Conservation (phyloP, 2,329 filamentous ascomycete species). For the Tolypocladium sp. region DNA sequence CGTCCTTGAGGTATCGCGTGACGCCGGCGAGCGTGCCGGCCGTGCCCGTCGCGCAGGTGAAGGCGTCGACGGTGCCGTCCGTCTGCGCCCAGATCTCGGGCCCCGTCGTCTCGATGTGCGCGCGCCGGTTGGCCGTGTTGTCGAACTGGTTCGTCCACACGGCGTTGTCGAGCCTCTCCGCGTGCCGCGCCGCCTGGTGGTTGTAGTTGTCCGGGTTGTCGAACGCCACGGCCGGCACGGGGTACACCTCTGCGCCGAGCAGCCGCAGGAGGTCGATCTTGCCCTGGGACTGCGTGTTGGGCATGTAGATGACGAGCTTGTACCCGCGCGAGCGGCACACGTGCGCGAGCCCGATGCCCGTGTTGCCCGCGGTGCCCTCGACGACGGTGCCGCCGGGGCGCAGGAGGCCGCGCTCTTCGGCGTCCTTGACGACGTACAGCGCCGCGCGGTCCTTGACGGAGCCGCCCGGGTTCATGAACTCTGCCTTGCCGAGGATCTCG, state of each 20-base stretch:
- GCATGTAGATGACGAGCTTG: conserved; percentile 98
- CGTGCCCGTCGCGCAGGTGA: conserved; percentile 91
- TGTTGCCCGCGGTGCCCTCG: conserved; percentile 96
- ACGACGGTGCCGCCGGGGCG: conserved; percentile 86
- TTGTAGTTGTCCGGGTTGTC: conserved; percentile 97
- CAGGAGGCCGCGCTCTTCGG: conserved; percentile 78
- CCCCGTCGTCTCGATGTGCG: conserved; percentile 93
- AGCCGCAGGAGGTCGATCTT: conserved; percentile 91
- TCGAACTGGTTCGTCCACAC: conserved; percentile 99
- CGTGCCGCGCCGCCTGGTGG: conserved; percentile 85
- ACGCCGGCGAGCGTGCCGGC: conserved; percentile 84
- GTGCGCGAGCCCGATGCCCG: conserved; percentile 93
- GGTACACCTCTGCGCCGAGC: conserved; percentile 89
- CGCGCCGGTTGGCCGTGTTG: conserved; percentile 85
- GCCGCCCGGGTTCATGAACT: conserved; percentile 97
- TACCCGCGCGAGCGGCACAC: conserved; percentile 90
- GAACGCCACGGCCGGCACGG: conserved; percentile 90
- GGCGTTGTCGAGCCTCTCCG: conserved; percentile 75
- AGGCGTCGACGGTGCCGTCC: conserved; percentile 74
- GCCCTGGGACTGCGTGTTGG: conserved; percentile 94
- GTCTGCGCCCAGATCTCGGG: conserved; percentile 98
- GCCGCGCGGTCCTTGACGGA: conserved; percentile 95
- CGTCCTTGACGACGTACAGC: conserved; percentile 86
- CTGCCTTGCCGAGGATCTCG: conserved; percentile 90
- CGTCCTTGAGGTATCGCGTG: conserved; percentile 81